Base-by-base conservation (phyloP, 179 eudicot species). In the Drosera spatulata region DNA sequence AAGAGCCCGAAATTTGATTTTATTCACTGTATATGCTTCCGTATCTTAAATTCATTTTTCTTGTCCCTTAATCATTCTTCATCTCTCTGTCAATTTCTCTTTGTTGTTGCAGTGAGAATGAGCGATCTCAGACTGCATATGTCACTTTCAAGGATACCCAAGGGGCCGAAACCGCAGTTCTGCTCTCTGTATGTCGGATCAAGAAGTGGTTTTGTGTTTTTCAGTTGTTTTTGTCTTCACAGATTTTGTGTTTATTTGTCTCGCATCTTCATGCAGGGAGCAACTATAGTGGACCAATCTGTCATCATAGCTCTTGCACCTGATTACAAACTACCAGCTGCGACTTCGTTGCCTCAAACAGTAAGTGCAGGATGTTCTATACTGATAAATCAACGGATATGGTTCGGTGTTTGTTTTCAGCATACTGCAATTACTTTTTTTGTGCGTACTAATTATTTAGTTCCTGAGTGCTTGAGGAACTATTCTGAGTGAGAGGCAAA, bases 131-230 rank as follows among this genome's bases (percentile, higher is more conserved):
- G 70, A 74, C 72, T 67, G 95, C 95, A 11, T 90, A 70, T 80
- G 95, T 87, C 66, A 90, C 93, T 66, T 90, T 87, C 77, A 85
- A 80, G 75, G 97, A 90, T 72, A 47, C 78, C 37, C 85, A 81
- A 69, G 97, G 95, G 53, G 95, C 96, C 61, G 85, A 91, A 39
- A 88, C 94, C 64, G 96, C 97, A 55, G 79, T 88, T 66, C 85
- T 91, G 61, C 91, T 91, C 41, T 79, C 96, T 73, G 97, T 88
- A 68, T 61, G 44, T 57, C 55, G 33, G 12, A 22, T 22, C 33
- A 22, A 22, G 33, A 22, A 22, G 33, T 22, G 33, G 33, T 22
- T 22, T 22, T 22, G 33, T 22, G 33, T 22, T 22, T 22, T 22
- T 22, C 33, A 22, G 33, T 10, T 22, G 9, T 12, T 45, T 10